Evolutionary conservation across 2,329 filamentous ascomycete species (phyloP), one percentile per base, ranked within the genome.

Genomic region (Onygenales sp.): DNA sequence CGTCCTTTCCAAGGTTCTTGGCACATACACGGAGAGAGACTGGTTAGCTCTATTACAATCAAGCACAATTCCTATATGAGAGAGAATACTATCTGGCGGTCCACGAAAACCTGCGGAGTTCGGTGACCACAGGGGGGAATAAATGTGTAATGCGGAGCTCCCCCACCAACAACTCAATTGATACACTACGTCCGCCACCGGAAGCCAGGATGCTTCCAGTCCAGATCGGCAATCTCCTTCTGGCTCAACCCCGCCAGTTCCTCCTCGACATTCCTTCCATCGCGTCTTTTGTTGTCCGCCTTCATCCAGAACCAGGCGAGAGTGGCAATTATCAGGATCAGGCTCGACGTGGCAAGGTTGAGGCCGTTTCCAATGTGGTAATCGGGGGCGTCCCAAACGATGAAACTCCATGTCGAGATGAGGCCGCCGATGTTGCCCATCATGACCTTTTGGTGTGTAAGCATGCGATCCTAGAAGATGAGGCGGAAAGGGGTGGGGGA

Each of bases 311-410:
- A 58, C 57, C 80, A 70, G 36, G 84, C 63, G 0, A 61, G 48
- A 0, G 76, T 73, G 5, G 74, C 72, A 3, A 77, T 52, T 1
- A 87, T 52, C 9, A 87, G 63, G 1, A 81, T 80, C 1, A 71
- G 70, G n/a, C 73, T 74, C n/a, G 75, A 74, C 0, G 81, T 82
- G 0, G 80, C 85, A 43, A 87, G 62, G 63, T 89, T 89, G 38
- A 89, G 65, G 0, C 85, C 85, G 61, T 88, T 88, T 1, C 85
- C 85, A 53, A 87, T 86, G 56, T 74, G 81, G 61, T 82, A 89
- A 54, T 87, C 68, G 0, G 85, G 85, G 0, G 61, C 79, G 62
- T 88, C 85, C 59, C 38, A 41, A 8, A 52, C 54, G 3, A 58
- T 50, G 31, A 51, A 58, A 6, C 52, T 47, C 56, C 56, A 58